Evolutionary conservation across 1,284 basidiomycete species (phyloP).

Genomic region (Heterobasidion annosum): DNA sequence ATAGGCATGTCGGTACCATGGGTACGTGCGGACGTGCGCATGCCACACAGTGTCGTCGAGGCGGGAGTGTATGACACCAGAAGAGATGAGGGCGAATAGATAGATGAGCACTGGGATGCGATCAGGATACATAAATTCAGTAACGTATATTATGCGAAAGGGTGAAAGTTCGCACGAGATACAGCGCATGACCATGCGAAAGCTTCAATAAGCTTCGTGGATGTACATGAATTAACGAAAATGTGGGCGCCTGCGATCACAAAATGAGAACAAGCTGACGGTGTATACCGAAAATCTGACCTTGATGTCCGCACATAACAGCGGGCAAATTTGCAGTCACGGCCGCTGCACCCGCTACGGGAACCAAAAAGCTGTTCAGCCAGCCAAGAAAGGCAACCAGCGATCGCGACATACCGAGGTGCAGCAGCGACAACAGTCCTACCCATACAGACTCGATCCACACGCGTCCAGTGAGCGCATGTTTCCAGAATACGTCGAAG

Average conservation of each 20-base stretch:
- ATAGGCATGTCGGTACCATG: slow-evolving; percentile 16
- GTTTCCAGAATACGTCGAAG: slow-evolving; percentile 43
- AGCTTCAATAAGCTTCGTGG: slow-evolving; percentile 46
- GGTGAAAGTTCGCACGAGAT: slow-evolving; percentile 33
- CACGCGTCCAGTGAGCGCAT: slow-evolving; percentile 47
- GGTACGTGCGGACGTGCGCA: slow-evolving; percentile 38
- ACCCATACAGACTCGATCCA: slow-evolving; percentile 68
- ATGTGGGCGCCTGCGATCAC: slow-evolving; percentile 11
- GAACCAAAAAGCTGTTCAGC: not conserved
- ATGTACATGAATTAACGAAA: slow-evolving; percentile 34
- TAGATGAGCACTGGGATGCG: slow-evolving; percentile 31
- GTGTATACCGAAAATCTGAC: slow-evolving; percentile 6
- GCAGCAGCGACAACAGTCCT: slow-evolving; percentile 43
- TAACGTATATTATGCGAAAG: not conserved
- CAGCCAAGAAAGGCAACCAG: not conserved
- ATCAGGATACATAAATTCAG: not conserved
- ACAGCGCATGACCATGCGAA: slow-evolving; percentile 57
- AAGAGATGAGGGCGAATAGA: slow-evolving; percentile 26
- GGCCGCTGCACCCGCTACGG: slow-evolving; percentile 38
- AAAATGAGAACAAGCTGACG: slow-evolving; percentile 1
- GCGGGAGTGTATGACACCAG: slow-evolving; percentile 24
- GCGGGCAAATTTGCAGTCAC: slow-evolving; percentile 28
- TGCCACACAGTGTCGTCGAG: slow-evolving; percentile 44
- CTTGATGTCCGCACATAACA: slow-evolving; percentile 19
- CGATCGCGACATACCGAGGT: slow-evolving; percentile 41